Evolutionary conservation across 2,329 filamentous ascomycete genomes (phyloP), one percentile per base, ranked within the genome.

Genomic region (Ilyonectria robusta): DNA sequence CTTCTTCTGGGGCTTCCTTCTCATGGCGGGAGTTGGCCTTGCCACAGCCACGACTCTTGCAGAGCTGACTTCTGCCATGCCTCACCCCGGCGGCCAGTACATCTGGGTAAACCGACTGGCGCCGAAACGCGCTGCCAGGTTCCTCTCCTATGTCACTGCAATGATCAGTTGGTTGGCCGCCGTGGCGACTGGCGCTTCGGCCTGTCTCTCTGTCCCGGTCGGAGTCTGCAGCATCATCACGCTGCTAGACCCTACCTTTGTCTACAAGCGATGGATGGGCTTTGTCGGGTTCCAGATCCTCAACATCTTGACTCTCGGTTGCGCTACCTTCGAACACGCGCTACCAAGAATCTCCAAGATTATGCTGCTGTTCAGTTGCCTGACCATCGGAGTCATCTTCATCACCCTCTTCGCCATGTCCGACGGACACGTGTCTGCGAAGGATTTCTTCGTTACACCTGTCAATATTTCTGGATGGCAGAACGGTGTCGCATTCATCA

Each of bases 51-150:
- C 66, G 10, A 73, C 72, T 11, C 75, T 78, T n/a, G 70, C 74
- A 19, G 76, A 78, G 68, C 66, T 78, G 53, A 66, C 71, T 4
- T 76, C 75, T 0, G 75, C 76, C 31, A 77, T 77, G 72, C 76
- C 76, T 3, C 72, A 78, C 23, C 69, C 76, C 21, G 76, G 75
- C 1, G 76, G 75, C 13, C 76, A 78, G 67, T 76, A 76, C 47
- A 66, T 75, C 65, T 78, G 76, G 76, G 70, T 72, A 15, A 66
- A 69, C 63, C 59, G 66, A 6, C 70, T 77, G 11, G 75, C 75
- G 0, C 70, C 75, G 1, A 47, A 31, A 2, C 33, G 50, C 6
- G 64, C 44, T 26, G 64, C 68, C 0, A 62, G 75, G 0, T 68
- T 70, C 51, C 63, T 74, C 6, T 75, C 75, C 2, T 78, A 76